These are phyloP conservation scores for Candida stauntonica DNA, from an alignment of 805 yeast species.

Conservation along the genomic window DNA sequence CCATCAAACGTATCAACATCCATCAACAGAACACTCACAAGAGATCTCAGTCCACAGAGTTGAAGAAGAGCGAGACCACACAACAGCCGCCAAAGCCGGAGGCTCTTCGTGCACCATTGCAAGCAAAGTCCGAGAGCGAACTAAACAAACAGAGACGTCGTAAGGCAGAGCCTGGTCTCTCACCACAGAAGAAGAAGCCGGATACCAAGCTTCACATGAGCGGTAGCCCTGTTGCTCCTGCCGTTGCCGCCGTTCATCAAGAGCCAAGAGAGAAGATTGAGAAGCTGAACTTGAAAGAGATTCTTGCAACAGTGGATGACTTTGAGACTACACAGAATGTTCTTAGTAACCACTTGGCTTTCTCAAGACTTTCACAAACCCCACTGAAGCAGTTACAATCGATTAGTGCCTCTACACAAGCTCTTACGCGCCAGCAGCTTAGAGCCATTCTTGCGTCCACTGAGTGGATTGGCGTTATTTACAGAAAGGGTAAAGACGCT, in stretches of 20 bases:
- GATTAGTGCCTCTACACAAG: constrained; percentile 53
- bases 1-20: background rate
- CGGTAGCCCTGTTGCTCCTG: too few relatives aligned
- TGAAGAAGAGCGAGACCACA: background rate
- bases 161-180: constrained; percentile 28
- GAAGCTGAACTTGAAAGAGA: constrained; percentile 26
- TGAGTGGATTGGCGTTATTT: constrained; percentile 77
- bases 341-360: constrained; percentile 81
- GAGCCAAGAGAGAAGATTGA: constrained; percentile 27
- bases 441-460: constrained; percentile 41
- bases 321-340: constrained; percentile 56
- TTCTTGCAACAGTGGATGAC: constrained; percentile 35
- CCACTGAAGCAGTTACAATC: constrained; percentile 70
- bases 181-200: constrained; percentile 29
- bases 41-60: constrained; percentile 10
- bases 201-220: constrained; percentile 12
- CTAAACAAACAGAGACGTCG: constrained; percentile 27
- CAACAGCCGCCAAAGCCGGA: background rate
- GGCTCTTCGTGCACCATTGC: constrained; percentile 11
- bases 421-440: constrained; percentile 40
- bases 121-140: constrained; percentile 13
- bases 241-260: too few relatives aligned
- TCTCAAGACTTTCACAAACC: constrained; percentile 80
- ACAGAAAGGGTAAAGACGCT: constrained; percentile 90
- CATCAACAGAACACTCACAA: constrained; percentile 4